Evolutionary conservation across 805 yeast genomes (phyloP), one percentile per base, ranked within the genome.

Genomic region (Scheffersomyces coipomensis): DNA sequence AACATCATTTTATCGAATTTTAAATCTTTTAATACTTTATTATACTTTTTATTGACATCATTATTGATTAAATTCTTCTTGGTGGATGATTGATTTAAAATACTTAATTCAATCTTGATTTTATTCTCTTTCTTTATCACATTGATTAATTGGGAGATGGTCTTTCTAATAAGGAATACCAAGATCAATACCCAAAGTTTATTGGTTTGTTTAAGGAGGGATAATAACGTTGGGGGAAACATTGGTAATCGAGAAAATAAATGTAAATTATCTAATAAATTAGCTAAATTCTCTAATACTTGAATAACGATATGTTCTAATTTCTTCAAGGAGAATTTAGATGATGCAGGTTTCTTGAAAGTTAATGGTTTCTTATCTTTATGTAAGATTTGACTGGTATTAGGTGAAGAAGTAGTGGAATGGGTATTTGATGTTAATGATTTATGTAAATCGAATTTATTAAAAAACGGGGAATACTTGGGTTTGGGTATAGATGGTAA

Each of bases 1-100:
- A 69, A 53, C 75, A 69, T 69, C 53, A 60, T 49, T 44, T 63
- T 66, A 51, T 69, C 75, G 40, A 68, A 69, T 33, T 57, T 56
- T 47, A 69, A 62, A 47, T 69, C 74, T 45, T 62, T 65, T 39
- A 69, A 51, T 5, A 68, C 56, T 48, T 68, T 68, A 29, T 62
- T 63, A 43, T 69, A 68, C 42, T 60, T 65, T 40, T 47, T 56
- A 37, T 58, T 48, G n/a, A 68, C 53, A 35, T 53, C 56, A 17
- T 55, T 55, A 12, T 47, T 44, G 13, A 52, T 48, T 21, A 49
- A 46, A 24, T 49, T 55, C 7, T 46, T 39, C 18, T 47, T 55
- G 29, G 51, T 47, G 13, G 57, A 44, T 44, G 53, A 53, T 23
- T 44, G 36, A 21, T 48, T 46, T 32, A 68, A 50, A 19, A 69